A percentile compares a stretch with the other conserved stretches of the same genome.
phyloP scores from a whole-genome alignment of 108 stramenopile genomes.

The Chaetoceros tenuissimus region DNA sequence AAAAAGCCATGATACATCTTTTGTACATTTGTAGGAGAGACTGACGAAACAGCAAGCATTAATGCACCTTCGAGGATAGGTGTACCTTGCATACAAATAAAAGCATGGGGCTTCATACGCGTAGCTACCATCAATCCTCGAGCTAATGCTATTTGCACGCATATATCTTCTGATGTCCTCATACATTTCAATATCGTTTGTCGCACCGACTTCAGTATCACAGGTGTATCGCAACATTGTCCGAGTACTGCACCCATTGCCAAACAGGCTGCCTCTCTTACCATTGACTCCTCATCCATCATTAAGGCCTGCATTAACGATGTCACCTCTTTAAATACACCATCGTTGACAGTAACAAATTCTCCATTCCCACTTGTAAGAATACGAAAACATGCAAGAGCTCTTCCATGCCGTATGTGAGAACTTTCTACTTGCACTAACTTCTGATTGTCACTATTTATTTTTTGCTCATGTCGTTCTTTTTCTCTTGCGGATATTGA shows the following conservation, averaged over 20 bases:
- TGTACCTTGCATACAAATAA: slow-evolving; percentile 35
- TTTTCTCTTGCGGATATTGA: too few species aligned
- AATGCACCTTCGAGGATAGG: slow-evolving; percentile 45
- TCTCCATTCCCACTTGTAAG: too few species aligned
- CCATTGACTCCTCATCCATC: slow-evolving; percentile 25
- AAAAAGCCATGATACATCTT: slow-evolving; percentile 35
- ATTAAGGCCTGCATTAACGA: neutral
- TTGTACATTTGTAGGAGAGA: slow-evolving; percentile 24
- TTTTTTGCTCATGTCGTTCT: too few species aligned
- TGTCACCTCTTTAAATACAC: too few species aligned
- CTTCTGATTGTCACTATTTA: too few species aligned
- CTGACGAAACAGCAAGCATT: slow-evolving; percentile 34
- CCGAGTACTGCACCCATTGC: slow-evolving; percentile 31
- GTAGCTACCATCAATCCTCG: slow-evolving; percentile 25
- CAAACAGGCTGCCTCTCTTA: slow-evolving; percentile 27
- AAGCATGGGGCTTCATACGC: slow-evolving; percentile 21
- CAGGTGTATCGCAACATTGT: slow-evolving; percentile 8
- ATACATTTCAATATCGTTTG: slow-evolving; percentile 35
- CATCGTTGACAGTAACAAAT: too few species aligned
- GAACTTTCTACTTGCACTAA: too few species aligned
- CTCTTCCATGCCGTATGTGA: slow-evolving; percentile 6
- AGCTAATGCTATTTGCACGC: slow-evolving; percentile 36
- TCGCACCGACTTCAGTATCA: slow-evolving; percentile 37
- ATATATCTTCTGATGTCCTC: slow-evolving; percentile 27
- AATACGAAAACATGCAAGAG: slow-evolving; percentile 1